Conservation (phyloP, 768 basidiomycete species). For the Termitomyces sp. region DNA sequence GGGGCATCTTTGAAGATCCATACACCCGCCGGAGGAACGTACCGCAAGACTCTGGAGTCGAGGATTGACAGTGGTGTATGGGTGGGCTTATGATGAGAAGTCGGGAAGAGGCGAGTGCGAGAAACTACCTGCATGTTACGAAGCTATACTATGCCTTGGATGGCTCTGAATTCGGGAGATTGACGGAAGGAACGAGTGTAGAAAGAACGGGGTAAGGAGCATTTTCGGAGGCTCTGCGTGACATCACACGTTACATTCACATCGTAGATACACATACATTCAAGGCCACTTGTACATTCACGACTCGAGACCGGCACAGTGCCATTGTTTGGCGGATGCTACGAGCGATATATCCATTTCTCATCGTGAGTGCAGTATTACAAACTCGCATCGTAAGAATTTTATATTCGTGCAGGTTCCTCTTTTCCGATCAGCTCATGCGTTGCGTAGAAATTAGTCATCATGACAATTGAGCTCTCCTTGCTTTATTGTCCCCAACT, state of each 20-base stretch:
- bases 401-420: too few relatives aligned
- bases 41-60: slow-evolving; percentile 22
- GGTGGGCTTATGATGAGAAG: neutral
- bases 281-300: too few relatives aligned
- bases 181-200: neutral
- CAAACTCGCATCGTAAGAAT: too few relatives aligned
- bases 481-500: neutral
- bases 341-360: too few relatives aligned
- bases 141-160: neutral
- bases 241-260: too few relatives aligned
- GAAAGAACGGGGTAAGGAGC: too few relatives aligned
- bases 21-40: slow-evolving; percentile 19
- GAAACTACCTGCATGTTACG: slow-evolving; percentile 9
- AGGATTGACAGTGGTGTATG: slow-evolving; percentile 22
- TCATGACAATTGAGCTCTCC: neutral
- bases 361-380: too few relatives aligned
- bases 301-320: too few relatives aligned
- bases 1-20: slow-evolving; percentile 22
- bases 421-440: neutral
- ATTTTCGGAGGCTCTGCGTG: too few relatives aligned
- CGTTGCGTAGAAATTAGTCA: neutral
- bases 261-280: too few relatives aligned
- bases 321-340: too few relatives aligned
- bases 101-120: slow-evolving; percentile 10
- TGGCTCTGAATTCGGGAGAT: neutral